Base-by-base conservation (phyloP, 2,329 filamentous ascomycete genomes). In the Diaporthe sp. region DNA sequence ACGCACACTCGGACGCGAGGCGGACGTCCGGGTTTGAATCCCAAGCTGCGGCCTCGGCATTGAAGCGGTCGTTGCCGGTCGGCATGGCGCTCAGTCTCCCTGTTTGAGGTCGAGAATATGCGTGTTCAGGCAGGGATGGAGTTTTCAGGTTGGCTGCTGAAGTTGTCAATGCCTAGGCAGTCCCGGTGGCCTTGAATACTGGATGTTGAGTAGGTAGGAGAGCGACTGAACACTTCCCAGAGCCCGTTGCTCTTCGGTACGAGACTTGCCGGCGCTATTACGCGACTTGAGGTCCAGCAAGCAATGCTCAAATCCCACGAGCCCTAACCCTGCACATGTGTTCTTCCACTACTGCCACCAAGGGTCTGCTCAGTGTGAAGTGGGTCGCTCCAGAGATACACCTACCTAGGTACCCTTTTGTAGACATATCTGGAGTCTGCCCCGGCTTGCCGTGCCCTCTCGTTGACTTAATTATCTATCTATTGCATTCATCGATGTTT, bases 1-100 rank as follows among this genome's bases (percentile, higher is more conserved):
- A 83, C 0, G 88, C 88, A 25, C 83, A 82, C 4, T 83, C 79
- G 13, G 85, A 86, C 31, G 86, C 85, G 65, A 83, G 82, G 49
- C 87, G 85, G 19, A 90, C 87, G 59, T 85, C 85, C 0, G 86
- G 86, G 77, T 91, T 90, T 53, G 80, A 82, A 79, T 91, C 89
- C 89, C 89, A 91, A 28, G 83, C 83, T 5, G 86, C 85, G 1
- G 89, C 89, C 80, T 90, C 88, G 55, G 84, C 82, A 78, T 88
- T 90, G 85, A 91, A 92, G 71, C 89, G 88, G 8, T 84, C 81
- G 75, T 87, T 87, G 68, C 71, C 78, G 25, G 67, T 15, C 1
- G 69, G 1, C 62, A 51, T 51, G 10, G 13, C 46, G 25, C 13
- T 19, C n/a, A 25, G 22, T 28, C 17, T 15, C 22, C 37, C 25